These are phyloP conservation scores for Macrophomina tecta DNA, from an alignment of 2,329 filamentous ascomycete species.

Conservation along the genomic window DNA sequence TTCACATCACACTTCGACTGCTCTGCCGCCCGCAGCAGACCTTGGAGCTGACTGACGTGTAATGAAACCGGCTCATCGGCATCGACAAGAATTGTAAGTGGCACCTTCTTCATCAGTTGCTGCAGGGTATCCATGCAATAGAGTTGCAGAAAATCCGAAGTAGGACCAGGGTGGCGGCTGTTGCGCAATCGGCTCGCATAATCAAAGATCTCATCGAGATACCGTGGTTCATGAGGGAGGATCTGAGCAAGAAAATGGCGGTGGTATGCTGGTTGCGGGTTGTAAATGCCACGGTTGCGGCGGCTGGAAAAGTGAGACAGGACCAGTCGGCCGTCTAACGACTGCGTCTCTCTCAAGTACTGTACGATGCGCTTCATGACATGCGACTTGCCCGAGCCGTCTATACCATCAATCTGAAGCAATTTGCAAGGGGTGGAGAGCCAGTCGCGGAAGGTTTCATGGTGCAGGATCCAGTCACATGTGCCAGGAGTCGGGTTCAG, in stretches of 20 bases:
- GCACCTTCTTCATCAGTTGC: neutral
- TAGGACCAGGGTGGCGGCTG: too few relatives aligned
- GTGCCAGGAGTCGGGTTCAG: neutral
- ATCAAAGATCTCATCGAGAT: neutral
- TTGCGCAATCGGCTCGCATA: neutral
- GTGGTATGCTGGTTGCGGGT: neutral
- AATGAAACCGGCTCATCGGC: neutral
- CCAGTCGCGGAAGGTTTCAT: neutral
- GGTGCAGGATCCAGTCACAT: neutral
- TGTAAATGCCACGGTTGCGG: neutral
- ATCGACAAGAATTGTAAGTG: neutral
- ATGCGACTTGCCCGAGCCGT: neutral
- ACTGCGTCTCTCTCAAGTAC: neutral
- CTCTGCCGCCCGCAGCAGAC: neutral
- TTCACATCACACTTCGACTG: neutral
- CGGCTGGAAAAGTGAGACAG: slow-evolving; percentile 1
- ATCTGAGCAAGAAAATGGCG: neutral
- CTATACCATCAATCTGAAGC: neutral
- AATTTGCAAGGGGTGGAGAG: neutral
- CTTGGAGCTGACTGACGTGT: neutral
- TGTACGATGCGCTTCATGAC: slow-evolving; percentile 6
- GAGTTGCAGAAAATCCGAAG: neutral
- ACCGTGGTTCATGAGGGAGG: neutral
- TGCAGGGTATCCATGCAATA: neutral
- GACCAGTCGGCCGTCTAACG: neutral